A percentile compares a stretch with the other conserved stretches of the same genome.
Evolutionary conservation across 73 alveolate species (phyloP).

Genomic region (Paramecium tetraurelia): DNA sequence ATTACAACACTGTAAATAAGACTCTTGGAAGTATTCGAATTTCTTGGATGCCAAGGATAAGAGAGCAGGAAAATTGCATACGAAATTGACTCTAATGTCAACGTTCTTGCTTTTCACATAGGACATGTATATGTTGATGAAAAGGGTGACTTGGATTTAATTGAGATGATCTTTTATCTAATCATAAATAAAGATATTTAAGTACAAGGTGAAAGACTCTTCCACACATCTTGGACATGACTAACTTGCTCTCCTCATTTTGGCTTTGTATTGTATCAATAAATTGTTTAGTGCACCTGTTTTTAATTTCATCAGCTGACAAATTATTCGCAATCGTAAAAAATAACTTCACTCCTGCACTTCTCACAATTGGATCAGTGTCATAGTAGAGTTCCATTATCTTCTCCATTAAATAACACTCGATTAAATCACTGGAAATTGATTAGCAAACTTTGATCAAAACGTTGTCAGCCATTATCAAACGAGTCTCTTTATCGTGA

Average conservation of each 20-base stretch:
- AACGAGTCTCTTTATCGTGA: constrained; percentile 49
- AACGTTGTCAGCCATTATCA: constrained; percentile 49
- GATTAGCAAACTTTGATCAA: constrained; percentile 28
- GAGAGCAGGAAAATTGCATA: constrained; percentile 49
- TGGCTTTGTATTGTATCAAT: constrained; percentile 43
- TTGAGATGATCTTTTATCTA: background rate
- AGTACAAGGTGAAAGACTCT: background rate
- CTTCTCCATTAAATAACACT: constrained; percentile 42
- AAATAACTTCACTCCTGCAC: constrained; percentile 48
- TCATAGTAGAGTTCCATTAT: constrained; percentile 49
- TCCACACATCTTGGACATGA: constrained; percentile 57
- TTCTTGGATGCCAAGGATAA: constrained; percentile 4
- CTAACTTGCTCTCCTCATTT: background rate
- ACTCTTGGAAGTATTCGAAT: constrained; percentile 32
- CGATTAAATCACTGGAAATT: constrained; percentile 37
- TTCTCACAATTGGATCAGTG: constrained; percentile 7
- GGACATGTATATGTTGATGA: background rate
- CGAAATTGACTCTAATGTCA: constrained; percentile 45
- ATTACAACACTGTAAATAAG: background rate
- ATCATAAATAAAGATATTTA: background rate
- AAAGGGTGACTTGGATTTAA: background rate
- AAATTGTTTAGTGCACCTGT: constrained; percentile 44
- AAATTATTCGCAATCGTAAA: constrained; percentile 42
- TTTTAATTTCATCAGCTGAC: constrained; percentile 49
- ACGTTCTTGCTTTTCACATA: constrained; percentile 3